These are phyloP conservation scores for Solanum pinnatisectum DNA, from an alignment of 257 asterid species.

Conservation along the genomic window DNA sequence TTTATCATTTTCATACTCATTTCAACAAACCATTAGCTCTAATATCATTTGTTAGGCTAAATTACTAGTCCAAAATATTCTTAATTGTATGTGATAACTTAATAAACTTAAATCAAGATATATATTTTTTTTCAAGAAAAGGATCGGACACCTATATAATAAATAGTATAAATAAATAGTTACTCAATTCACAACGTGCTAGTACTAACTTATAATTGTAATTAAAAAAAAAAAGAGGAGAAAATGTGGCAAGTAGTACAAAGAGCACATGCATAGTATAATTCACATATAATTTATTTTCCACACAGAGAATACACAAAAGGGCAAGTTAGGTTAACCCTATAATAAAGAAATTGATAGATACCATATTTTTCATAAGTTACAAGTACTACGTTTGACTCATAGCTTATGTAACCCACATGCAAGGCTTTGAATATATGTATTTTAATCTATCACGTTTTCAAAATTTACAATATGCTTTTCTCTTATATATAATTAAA, in stretches of 20 bases:
- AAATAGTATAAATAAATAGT: neutral
- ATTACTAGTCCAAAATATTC: neutral
- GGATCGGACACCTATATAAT: neutral
- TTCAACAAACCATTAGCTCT: neutral
- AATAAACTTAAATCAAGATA: neutral
- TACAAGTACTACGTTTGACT: neutral
- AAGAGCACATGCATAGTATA: conserved; percentile 16
- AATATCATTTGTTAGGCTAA: neutral
- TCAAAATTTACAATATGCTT: neutral
- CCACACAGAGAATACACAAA: neutral
- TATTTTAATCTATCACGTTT: neutral
- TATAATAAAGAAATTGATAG: neutral
- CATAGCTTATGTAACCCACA: conserved; percentile 11
- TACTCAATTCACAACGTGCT: neutral
- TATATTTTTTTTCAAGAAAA: neutral
- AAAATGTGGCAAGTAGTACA: neutral
- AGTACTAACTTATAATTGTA: neutral
- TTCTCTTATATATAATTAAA: neutral
- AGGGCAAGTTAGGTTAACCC: conserved; percentile 14
- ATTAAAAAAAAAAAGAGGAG: neutral
- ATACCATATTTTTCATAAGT: conserved; percentile 8
- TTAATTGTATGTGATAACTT: neutral
- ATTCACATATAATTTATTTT: neutral
- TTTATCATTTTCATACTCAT: neutral
- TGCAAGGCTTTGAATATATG: neutral